A percentile compares a stretch with the other conserved stretches of the same genome.
Evolutionary conservation across 352 stramenopile species (phyloP).

Genomic region (Bremia lactucae): DNA sequence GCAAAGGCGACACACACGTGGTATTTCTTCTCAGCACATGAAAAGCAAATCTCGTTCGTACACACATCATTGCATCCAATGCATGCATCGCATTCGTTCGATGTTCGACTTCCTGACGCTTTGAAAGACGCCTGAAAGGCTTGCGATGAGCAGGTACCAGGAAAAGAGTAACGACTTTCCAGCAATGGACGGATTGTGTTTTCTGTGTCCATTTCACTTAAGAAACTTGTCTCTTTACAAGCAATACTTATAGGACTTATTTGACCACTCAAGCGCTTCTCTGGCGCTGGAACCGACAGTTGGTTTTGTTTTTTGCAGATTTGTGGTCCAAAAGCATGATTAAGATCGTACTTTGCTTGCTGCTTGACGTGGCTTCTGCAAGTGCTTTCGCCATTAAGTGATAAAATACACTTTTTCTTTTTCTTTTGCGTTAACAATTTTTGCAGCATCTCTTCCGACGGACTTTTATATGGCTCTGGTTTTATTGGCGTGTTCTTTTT

Average conservation of each 20-base stretch:
- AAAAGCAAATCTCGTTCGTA: slow-evolving; percentile 46
- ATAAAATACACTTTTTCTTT: background rate
- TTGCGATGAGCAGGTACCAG: slow-evolving; percentile 8
- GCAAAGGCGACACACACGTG: slow-evolving; percentile 44
- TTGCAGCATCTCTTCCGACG: background rate
- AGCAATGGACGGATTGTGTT: slow-evolving; percentile 5
- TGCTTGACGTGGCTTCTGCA: slow-evolving; percentile 1
- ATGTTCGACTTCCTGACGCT: slow-evolving; percentile 15
- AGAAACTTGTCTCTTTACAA: slow-evolving; percentile 1
- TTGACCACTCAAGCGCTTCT: slow-evolving; percentile 4
- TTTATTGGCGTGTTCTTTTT: slow-evolving; percentile 4
- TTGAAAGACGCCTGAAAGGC: slow-evolving; percentile 12
- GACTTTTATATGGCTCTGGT: background rate
- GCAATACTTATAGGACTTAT: slow-evolving; percentile 10
- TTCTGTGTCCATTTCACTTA: slow-evolving; percentile 11
- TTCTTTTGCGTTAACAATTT: slow-evolving; percentile 1
- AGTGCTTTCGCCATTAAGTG: background rate
- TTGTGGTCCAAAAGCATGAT: slow-evolving; percentile 2
- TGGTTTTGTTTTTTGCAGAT: slow-evolving; percentile 8
- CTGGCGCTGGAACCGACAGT: slow-evolving; percentile 5
- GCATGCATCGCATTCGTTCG: slow-evolving; percentile 58
- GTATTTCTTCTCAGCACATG: slow-evolving; percentile 70
- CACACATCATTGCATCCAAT: slow-evolving; percentile 75
- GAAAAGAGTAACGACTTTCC: slow-evolving; percentile 7
- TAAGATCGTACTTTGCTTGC: slow-evolving; percentile 3